Conservation (phyloP, 2,329 filamentous ascomycete genomes). For the Hypoxylon sp. region DNA sequence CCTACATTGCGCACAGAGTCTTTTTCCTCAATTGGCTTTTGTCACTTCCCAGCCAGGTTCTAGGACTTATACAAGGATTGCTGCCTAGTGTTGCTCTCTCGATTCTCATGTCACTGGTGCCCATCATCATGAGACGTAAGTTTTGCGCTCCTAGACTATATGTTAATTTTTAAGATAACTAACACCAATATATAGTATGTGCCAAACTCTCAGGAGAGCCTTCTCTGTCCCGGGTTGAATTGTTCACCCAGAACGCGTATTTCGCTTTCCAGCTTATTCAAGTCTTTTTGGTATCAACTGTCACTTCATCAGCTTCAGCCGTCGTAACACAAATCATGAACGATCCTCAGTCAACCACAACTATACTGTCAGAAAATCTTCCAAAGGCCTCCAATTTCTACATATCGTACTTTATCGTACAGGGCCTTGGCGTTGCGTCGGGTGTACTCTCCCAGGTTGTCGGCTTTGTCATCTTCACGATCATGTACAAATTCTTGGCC, state of each 20-base stretch:
- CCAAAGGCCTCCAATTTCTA: slow-evolving; percentile 94
- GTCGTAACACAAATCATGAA: slow-evolving; percentile 73
- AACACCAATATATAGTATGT: slow-evolving; percentile 65
- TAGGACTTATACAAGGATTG: slow-evolving; percentile 87
- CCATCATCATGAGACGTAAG: slow-evolving; percentile 81
- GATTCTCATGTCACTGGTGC: slow-evolving; percentile 87
- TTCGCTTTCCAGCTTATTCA: slow-evolving; percentile 93
- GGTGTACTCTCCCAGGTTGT: slow-evolving; percentile 77
- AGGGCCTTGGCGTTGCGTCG: slow-evolving; percentile 84
- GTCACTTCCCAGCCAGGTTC: slow-evolving; percentile 75
- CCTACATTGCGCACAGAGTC: slow-evolving; percentile 71
- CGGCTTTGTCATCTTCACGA: slow-evolving; percentile 79
- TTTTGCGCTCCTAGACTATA: slow-evolving; percentile 33
- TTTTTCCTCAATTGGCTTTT: slow-evolving; percentile 79
- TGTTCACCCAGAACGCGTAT: slow-evolving; percentile 92
- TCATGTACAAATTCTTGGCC: slow-evolving; percentile 81
- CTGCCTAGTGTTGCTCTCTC: slow-evolving; percentile 84
- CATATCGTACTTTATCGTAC: slow-evolving; percentile 93
- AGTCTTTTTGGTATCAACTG: slow-evolving; percentile 88
- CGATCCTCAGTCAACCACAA: slow-evolving; percentile 72
- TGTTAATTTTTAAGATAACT: slow-evolving; percentile 28
- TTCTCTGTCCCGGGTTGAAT: slow-evolving; percentile 82
- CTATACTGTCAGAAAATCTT: slow-evolving; percentile 77
- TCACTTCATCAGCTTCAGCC: slow-evolving; percentile 83
- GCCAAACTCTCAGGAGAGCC: slow-evolving; percentile 86